Conservation (phyloP, 176 grass and related monocot species). For the Ananas comosus region DNA sequence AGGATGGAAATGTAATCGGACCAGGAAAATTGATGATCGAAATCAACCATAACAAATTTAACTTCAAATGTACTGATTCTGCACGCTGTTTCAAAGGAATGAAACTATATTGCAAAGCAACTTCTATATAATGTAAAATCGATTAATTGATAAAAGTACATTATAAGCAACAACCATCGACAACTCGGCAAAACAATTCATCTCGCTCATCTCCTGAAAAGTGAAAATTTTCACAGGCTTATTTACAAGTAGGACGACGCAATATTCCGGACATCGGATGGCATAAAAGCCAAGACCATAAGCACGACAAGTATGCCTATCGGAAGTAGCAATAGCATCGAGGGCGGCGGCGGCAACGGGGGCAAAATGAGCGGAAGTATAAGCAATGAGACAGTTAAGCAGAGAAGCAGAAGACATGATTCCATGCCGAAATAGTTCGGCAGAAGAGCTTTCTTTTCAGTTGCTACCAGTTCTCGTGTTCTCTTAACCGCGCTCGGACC, state of each 20-base stretch:
- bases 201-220: neutral
- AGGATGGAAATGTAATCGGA: too few relatives aligned
- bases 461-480: neutral
- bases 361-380: slow-evolving; percentile 68
- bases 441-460: neutral
- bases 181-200: neutral
- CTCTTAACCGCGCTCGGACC: too few relatives aligned
- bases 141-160: too few relatives aligned
- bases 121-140: too few relatives aligned
- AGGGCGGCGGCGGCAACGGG: slow-evolving; percentile 56
- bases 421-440: slow-evolving; percentile 43
- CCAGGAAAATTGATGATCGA: too few relatives aligned
- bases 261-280: slow-evolving; percentile 34
- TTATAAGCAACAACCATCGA: too few relatives aligned
- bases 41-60: too few relatives aligned
- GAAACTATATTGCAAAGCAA: too few relatives aligned
- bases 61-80: too few relatives aligned
- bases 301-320: slow-evolving; percentile 55
- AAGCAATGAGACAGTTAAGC: slow-evolving; percentile 41
- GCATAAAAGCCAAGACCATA: slow-evolving; percentile 52
- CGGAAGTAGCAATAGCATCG: slow-evolving; percentile 48
- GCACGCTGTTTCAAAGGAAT: too few relatives aligned
- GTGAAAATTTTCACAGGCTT: neutral
- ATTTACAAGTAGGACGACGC: slow-evolving; percentile 54
- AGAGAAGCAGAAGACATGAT: slow-evolving; percentile 39